Evolutionary conservation across 345 rosid genomes (phyloP).

Genomic region (Eucalyptus curtisii): DNA sequence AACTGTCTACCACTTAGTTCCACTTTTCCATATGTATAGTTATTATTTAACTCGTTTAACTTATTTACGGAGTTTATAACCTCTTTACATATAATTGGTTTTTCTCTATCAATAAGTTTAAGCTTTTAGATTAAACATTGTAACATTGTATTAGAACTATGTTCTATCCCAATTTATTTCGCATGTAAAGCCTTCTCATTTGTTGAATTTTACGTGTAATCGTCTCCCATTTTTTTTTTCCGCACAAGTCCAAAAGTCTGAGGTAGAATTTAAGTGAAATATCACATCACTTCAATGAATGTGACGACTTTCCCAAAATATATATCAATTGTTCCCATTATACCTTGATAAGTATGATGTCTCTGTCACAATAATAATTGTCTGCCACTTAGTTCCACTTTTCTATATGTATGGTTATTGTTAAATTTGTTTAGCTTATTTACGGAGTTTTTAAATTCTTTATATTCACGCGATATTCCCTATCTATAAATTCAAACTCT

Average conservation of each 20-base stretch:
- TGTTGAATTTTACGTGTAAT: no score
- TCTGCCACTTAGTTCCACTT: not conserved
- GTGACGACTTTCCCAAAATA: no score
- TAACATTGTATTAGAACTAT: no score
- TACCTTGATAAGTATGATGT: no score
- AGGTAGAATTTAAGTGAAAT: no score
- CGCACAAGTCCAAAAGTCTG: no score
- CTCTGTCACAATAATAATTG: not conserved
- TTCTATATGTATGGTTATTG: not conserved
- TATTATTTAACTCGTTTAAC: not conserved
- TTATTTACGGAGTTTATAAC: not conserved
- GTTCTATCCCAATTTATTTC: not conserved
- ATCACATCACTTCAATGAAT: no score
- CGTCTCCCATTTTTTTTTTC: fast-evolving
- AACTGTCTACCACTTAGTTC: not conserved
- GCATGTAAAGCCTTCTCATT: not conserved
- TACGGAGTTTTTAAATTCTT: not conserved
- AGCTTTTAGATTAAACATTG: no score
- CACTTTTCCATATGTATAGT: not conserved
- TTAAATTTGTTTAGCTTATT: not conserved
- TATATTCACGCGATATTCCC: not conserved
- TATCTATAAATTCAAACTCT: not conserved
- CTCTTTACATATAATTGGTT: not conserved
- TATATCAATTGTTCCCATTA: no score
- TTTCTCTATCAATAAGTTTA: no score